Evolutionary conservation across 306 rosid genomes (phyloP).

Genomic region (Acacia melanoxylon): DNA sequence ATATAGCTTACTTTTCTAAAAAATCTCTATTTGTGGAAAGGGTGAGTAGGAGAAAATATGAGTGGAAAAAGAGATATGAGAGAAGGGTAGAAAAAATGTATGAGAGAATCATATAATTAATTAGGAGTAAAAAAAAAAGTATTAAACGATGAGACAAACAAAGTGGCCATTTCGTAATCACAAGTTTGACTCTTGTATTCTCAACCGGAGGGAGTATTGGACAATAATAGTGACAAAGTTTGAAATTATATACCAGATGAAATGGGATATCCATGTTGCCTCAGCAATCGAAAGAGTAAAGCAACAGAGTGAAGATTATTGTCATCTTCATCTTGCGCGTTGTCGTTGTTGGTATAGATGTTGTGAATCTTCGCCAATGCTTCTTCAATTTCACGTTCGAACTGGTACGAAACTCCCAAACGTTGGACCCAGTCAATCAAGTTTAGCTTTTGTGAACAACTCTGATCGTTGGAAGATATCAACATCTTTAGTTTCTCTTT

Average conservation of each 20-base stretch:
- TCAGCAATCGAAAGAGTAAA: constrained; percentile 42
- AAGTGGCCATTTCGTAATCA: too few relatives aligned
- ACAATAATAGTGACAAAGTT: background rate
- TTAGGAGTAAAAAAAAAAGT: too few relatives aligned
- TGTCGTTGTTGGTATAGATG: background rate
- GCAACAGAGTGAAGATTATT: constrained; percentile 31
- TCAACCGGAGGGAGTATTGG: too few relatives aligned
- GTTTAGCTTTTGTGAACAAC: background rate
- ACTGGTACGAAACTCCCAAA: background rate
- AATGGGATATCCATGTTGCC: constrained; percentile 41
- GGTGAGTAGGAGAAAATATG: too few relatives aligned
- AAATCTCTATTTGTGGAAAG: too few relatives aligned
- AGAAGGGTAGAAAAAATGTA: too few relatives aligned
- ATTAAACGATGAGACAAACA: too few relatives aligned
- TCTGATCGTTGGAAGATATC: background rate
- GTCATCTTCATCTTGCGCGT: background rate
- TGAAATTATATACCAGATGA: constrained; percentile 26
- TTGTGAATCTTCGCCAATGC: constrained; percentile 17
- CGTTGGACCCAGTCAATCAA: background rate
- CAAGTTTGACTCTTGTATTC: too few relatives aligned
- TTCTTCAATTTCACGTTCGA: constrained; percentile 20
- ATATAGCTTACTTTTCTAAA: too few relatives aligned
- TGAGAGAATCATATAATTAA: too few relatives aligned
- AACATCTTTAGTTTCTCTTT: background rate
- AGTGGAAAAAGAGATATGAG: too few relatives aligned